Conservation (phyloP, 768 basidiomycete genomes). For the Russula earlei region DNA sequence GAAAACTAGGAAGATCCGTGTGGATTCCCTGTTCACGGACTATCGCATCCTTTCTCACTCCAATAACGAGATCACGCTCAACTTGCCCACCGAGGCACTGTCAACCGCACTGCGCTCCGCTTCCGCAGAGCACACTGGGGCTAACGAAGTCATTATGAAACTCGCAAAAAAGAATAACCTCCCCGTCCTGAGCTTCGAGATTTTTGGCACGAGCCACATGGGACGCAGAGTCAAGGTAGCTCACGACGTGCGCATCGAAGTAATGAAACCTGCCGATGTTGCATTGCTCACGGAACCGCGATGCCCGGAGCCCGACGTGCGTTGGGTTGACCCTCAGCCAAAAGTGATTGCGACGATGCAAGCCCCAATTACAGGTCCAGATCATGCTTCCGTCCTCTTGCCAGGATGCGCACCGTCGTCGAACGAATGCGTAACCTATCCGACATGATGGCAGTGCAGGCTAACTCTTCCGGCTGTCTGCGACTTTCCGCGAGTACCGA, state of each 20-base stretch:
- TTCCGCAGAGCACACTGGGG: slow-evolving; percentile 20
- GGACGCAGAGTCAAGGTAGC: slow-evolving; percentile 56
- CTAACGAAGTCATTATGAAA: slow-evolving; percentile 68
- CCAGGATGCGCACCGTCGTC: slow-evolving; percentile 67
- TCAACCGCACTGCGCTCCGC: slow-evolving; percentile 61
- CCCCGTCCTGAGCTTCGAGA: slow-evolving; percentile 70
- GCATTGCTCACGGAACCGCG: slow-evolving; percentile 66
- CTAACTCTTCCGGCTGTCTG: slow-evolving; percentile 52
- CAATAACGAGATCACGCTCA: slow-evolving; percentile 68
- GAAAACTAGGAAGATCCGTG: slow-evolving; percentile 46
- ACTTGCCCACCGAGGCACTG: slow-evolving; percentile 65
- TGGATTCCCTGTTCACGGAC: slow-evolving; percentile 56
- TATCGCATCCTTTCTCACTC: slow-evolving; percentile 86
- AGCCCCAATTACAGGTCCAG: slow-evolving; percentile 45
- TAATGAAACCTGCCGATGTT: slow-evolving; percentile 67
- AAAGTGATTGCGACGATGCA: neutral
- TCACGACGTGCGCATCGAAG: slow-evolving; percentile 77
- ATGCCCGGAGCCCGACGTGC: slow-evolving; percentile 79
- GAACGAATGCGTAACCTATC: slow-evolving; percentile 67
- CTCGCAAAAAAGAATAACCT: slow-evolving; percentile 80
- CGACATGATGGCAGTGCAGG: slow-evolving; percentile 56
- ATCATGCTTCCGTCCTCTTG: slow-evolving; percentile 67
- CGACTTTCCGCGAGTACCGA: slow-evolving; percentile 55
- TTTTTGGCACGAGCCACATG: slow-evolving; percentile 51
- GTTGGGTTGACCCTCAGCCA: slow-evolving; percentile 18